Evolutionary conservation across 176 grass and related monocot genomes (phyloP), one percentile per base, ranked within the genome.

Genomic region (Tillandsia leiboldiana): DNA sequence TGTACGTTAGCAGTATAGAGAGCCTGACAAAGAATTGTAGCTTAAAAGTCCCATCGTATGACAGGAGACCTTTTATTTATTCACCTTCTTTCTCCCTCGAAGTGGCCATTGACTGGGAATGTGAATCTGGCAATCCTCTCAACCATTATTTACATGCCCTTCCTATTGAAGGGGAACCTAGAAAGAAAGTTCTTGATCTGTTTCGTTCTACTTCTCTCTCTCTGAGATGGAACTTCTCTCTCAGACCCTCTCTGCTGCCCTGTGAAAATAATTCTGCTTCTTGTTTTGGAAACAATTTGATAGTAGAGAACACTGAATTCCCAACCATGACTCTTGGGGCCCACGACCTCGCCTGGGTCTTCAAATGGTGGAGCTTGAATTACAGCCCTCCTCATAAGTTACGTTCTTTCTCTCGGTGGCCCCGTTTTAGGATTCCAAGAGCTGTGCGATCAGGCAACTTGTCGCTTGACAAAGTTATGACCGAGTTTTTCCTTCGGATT

Each of bases 81-180:
- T 82, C 86, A 68, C 87, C 94, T 77, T 80, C 80, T 51, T 99
- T 99, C 82, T 90, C 89, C 51, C 84, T 99, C 57, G 86, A 90
- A 81, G 94, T 99, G 64, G 74, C 85, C 77, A 93, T 93, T 53
- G 89, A 93, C 75, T 99, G 94, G 94, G 86, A 99, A 70, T 99
- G 94, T 78, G 89, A 99, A 78, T 99, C 94, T 78, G 80, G 89
- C 10, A 86, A 77, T 73, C 86, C 94, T 62, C 74, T 87, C 63
- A 93, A 93, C 88, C 94, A 99, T 74, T 99, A 99, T 81, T 87
- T 99, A 76, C 89, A 99, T 79, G 94, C 94, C 20, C 86, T 99
- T 66, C 94, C 94, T 57, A 59, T 77, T 51, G 94, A 99, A 78
- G 74, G 86, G 63, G 84, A 90, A 73, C 84, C 94, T 65, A 79